phyloP scores from a whole-genome alignment of 2,329 filamentous ascomycete genomes.

The Aspergillus candidus region DNA sequence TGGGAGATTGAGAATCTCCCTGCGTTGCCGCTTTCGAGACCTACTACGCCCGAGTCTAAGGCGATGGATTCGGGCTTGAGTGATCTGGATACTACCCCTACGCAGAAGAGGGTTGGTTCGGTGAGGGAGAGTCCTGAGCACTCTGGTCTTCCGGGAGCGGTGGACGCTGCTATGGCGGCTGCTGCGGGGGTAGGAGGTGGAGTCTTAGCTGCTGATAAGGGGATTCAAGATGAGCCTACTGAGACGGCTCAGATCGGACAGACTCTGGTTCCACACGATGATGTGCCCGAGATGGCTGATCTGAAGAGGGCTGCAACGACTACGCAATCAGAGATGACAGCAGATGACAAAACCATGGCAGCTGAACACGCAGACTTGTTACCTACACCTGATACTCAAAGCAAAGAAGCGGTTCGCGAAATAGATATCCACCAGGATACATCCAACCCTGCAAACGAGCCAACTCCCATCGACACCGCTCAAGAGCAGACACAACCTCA shows the following conservation, averaged over 20 bases:
- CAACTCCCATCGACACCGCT: conserved; percentile 4
- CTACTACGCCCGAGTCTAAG: conserved; percentile 15
- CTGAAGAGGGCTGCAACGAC: background rate
- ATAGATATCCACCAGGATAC: background rate
- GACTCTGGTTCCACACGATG: no score
- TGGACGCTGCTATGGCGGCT: conserved; percentile 22
- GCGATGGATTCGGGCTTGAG: conserved; percentile 8
- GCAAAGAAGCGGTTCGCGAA: background rate
- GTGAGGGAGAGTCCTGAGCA: background rate
- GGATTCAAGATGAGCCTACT: background rate
- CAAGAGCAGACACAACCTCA: conserved; percentile 4
- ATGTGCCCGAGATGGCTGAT: background rate
- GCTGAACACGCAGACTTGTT: no score
- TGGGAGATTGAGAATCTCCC: conserved; percentile 14
- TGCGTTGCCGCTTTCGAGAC: conserved; percentile 11
- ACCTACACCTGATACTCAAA: background rate
- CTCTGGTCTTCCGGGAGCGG: conserved; percentile 15
- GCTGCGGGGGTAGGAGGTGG: conserved; percentile 3
- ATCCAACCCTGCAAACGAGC: background rate
- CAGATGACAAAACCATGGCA: no score
- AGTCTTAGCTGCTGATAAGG: conserved; percentile 4
- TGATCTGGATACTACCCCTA: conserved; percentile 8
- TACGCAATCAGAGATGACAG: no score
- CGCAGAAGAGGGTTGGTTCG: conserved; percentile 2
- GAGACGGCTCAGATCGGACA: no score